Conservation (phyloP, 805 yeast genomes). For the Schwanniomyces vanrijiae region DNA sequence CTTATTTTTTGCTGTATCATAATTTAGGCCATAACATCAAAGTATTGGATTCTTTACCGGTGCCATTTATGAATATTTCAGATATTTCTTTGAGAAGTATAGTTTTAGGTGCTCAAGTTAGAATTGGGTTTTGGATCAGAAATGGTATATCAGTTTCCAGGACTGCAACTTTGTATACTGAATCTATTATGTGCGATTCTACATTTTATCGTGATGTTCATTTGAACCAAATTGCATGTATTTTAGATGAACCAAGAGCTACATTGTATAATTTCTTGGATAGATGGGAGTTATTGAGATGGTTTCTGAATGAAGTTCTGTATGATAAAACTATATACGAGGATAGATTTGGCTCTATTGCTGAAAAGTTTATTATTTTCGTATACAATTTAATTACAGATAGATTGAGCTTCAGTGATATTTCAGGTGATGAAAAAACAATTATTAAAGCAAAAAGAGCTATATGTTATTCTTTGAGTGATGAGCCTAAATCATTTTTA, state of each 20-base stretch:
- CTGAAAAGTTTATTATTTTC: conserved; percentile 42
- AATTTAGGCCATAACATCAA: conserved; percentile 21
- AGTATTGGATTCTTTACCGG: conserved; percentile 9
- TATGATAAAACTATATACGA: conserved; percentile 43
- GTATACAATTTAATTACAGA: conserved; percentile 46
- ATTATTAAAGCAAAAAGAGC: conserved; percentile 32
- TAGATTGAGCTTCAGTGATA: conserved; percentile 25
- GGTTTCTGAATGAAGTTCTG: conserved; percentile 42
- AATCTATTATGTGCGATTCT: conserved; percentile 39
- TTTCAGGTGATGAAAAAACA: conserved; percentile 25
- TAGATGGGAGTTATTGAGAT: conserved; percentile 57
- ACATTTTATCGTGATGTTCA: conserved; percentile 46
- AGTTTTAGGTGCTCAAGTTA: conserved; percentile 61
- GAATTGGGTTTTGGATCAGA: conserved; percentile 70
- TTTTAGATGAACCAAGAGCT: conserved; percentile 37
- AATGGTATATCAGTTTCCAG: conserved; percentile 59
- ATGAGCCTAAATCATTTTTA: conserved; percentile 56
- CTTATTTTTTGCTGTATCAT: conserved; percentile 39
- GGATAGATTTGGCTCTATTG: conserved; percentile 46
- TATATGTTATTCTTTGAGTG: conserved; percentile 51
- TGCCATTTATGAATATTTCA: conserved; percentile 47
- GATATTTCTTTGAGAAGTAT: conserved; percentile 61
- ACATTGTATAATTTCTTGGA: conserved; percentile 41
- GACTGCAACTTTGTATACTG: conserved; percentile 51
- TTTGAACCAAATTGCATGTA: conserved; percentile 43